Conservation (phyloP, 106 monocot species). For the Narthecium ossifragum region DNA sequence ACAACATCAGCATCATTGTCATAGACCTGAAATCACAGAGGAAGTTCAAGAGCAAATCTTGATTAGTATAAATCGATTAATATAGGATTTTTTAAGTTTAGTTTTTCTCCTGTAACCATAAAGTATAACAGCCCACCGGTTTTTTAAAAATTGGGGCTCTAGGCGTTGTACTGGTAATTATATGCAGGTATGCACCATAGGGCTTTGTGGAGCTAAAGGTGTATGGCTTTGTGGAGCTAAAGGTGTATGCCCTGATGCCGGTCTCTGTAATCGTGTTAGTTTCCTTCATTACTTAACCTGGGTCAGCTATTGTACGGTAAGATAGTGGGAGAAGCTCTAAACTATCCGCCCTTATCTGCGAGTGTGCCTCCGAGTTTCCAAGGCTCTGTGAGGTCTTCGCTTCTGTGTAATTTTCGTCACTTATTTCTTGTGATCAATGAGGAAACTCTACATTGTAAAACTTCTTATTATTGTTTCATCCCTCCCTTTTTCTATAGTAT, state of each 20-base stretch:
- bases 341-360: not conserved
- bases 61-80: not conserved
- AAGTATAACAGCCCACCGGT: slow-evolving; percentile 1
- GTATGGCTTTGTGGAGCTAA: no score
- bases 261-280: not conserved
- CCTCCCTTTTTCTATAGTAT: no score
- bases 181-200: not conserved
- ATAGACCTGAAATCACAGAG: slow-evolving; percentile 56
- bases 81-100: not conserved
- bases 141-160: slow-evolving; percentile 3
- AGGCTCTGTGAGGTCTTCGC: slow-evolving; percentile 6
- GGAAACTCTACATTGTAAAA: no score
- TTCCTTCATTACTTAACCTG: slow-evolving; percentile 3
- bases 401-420: no score
- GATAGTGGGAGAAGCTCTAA: not conserved
- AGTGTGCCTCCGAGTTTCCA: not conserved
- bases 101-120: not conserved
- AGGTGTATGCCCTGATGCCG: not conserved
- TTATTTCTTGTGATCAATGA: no score
- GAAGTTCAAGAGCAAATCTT: slow-evolving; percentile 39
- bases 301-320: slow-evolving; percentile 1
- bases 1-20: slow-evolving; percentile 67
- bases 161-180: not conserved
- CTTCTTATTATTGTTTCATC: no score
- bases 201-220: not conserved